Evolutionary conservation across 1,284 basidiomycete genomes (phyloP).

Genomic region (Fomitiporia mediterranea): DNA sequence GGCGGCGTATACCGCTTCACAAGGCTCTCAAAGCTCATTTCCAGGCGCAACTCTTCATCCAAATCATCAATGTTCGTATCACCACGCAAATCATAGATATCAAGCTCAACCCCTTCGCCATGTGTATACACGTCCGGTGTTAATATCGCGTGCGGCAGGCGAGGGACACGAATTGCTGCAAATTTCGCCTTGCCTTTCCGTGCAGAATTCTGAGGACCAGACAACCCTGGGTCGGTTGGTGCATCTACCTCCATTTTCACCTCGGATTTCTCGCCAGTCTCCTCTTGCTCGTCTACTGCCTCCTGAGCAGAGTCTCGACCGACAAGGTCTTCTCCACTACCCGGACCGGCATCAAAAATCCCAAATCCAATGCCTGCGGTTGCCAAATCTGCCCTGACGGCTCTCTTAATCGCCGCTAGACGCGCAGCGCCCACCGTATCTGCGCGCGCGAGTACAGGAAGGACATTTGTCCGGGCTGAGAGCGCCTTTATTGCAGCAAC

Average conservation of each 20-base stretch:
- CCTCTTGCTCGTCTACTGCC: conserved; percentile 17
- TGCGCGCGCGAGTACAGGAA: conserved; percentile 90
- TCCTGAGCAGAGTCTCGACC: conserved; percentile 25
- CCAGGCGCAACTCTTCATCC: not conserved
- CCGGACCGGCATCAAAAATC: conserved; percentile 58
- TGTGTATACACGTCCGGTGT: conserved; percentile 78
- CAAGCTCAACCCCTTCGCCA: conserved; percentile 57
- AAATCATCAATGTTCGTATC: not conserved
- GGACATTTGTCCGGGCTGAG: conserved; percentile 89
- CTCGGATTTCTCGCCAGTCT: not conserved
- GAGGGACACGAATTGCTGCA: conserved; percentile 37
- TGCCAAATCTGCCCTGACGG: conserved; percentile 70
- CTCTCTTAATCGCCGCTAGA: conserved; percentile 68
- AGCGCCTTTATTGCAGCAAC: conserved; percentile 87
- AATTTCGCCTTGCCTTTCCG: not conserved
- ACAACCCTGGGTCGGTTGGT: not conserved
- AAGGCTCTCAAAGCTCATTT: conserved; percentile 38
- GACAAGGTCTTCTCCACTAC: conserved; percentile 37
- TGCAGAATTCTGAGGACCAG: not conserved
- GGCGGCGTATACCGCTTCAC: conserved; percentile 60
- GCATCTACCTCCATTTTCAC: conserved; percentile 1
- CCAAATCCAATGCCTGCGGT: conserved; percentile 80
- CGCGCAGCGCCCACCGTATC: conserved; percentile 91
- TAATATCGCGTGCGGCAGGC: conserved; percentile 71
- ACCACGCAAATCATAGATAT: not conserved